phyloP scores from a whole-genome alignment of 2,329 filamentous ascomycete genomes.

The Coniochaeta hoffmannii region DNA sequence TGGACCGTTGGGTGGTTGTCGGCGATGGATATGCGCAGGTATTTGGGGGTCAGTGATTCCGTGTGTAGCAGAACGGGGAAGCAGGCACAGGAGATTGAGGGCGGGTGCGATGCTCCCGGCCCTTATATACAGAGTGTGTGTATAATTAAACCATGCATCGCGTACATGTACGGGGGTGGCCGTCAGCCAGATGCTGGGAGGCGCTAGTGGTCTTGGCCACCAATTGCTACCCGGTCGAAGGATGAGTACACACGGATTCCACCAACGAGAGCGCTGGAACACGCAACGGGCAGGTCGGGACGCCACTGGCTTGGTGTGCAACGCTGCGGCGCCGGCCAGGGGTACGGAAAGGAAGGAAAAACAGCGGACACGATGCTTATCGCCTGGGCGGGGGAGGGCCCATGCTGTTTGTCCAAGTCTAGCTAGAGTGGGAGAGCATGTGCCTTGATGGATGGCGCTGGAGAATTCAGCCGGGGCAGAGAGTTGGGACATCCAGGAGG shows the following conservation, averaged over 20 bases:
- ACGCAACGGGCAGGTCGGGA: conserved; percentile 6
- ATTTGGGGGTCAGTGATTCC: background rate
- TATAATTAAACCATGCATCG: conserved; percentile 1
- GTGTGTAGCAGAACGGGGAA: background rate
- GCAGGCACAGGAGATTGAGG: background rate
- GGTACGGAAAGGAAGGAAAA: background rate
- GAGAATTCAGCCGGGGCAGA: background rate
- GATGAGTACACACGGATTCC: conserved; percentile 1
- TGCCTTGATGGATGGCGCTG: background rate
- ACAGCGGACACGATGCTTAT: background rate
- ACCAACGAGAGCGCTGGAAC: conserved; percentile 4
- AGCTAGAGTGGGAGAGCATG: background rate
- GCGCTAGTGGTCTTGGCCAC: background rate
- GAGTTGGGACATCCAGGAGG: background rate
- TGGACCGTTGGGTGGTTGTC: conserved; percentile 9
- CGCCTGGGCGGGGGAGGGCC: background rate
- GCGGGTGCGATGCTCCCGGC: background rate
- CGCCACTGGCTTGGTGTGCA: background rate
- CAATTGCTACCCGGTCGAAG: conserved; percentile 3
- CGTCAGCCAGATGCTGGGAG: background rate
- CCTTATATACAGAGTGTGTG: background rate
- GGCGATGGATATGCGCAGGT: background rate
- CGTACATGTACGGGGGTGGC: background rate
- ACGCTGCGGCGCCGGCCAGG: background rate
- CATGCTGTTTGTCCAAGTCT: background rate